These are phyloP conservation scores for Aschersonia sp. DNA, from an alignment of 2,329 filamentous ascomycete species.

Conservation along the genomic window DNA sequence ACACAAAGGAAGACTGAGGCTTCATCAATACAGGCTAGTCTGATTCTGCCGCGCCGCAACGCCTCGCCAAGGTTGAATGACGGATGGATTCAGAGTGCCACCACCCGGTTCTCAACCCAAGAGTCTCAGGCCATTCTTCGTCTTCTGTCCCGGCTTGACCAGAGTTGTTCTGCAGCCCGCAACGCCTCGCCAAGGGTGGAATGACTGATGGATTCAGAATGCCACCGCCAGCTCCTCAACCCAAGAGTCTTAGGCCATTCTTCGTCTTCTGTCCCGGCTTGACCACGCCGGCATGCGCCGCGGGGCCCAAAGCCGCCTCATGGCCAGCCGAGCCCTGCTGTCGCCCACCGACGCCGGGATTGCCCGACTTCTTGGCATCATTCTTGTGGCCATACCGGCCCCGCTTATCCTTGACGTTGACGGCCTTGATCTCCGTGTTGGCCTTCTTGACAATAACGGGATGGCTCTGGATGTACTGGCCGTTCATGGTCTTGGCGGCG, in stretches of 20 bases:
- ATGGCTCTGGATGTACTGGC: constrained; percentile 97
- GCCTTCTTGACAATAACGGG: constrained; percentile 78
- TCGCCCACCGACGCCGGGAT: constrained; percentile 12
- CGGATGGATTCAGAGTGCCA: too few species aligned
- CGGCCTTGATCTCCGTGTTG: constrained; percentile 79
- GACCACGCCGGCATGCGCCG: constrained; percentile 35
- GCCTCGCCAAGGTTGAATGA: too few species aligned
- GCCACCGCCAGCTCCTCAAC: constrained; percentile 20
- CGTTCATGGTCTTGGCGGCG: constrained; percentile 95
- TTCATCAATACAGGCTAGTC: too few species aligned
- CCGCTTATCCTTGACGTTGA: constrained; percentile 42
- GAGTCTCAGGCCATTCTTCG: too few species aligned
- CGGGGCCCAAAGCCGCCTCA: constrained; percentile 36
- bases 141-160: too few species aligned
- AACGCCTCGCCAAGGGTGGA: too few species aligned
- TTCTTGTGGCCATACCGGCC: neutral
- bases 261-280: constrained; percentile 56
- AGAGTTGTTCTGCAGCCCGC: too few species aligned
- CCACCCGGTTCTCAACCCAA: too few species aligned
- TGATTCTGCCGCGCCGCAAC: too few species aligned
- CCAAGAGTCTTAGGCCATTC: constrained; percentile 46
- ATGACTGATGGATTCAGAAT: too few species aligned
- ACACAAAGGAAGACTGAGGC: too few species aligned
- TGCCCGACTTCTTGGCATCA: constrained; percentile 11
- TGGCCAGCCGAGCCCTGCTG: constrained; percentile 15